A percentile compares a stretch with the other conserved stretches of the same genome.
Conservation (phyloP, 495 filamentous ascomycete species). For the Aspergillus asperescens region DNA sequence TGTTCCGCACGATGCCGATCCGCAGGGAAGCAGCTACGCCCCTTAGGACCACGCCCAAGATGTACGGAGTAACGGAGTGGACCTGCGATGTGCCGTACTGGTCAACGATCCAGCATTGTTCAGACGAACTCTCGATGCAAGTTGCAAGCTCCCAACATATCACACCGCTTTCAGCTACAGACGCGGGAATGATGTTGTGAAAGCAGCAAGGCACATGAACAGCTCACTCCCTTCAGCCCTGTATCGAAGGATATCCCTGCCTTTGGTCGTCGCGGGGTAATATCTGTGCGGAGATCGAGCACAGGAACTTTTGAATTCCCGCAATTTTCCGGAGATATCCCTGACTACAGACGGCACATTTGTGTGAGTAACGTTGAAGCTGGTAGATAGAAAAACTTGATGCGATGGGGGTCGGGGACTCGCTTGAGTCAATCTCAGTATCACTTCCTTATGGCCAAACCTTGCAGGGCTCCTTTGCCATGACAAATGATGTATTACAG, state of each 20-base stretch:
- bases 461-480: neutral
- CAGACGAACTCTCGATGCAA: neutral
- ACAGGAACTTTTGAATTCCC: neutral
- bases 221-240: neutral
- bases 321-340: conserved; percentile 1
- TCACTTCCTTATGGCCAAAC: neutral
- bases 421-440: neutral
- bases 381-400: too few relatives aligned
- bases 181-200: neutral
- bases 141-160: neutral
- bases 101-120: neutral
- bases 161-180: neutral
- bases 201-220: neutral
- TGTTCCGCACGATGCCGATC: neutral
- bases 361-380: conserved; percentile 1
- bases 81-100: neutral
- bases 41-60: neutral
- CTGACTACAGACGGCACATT: neutral
- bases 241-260: neutral
- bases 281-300: neutral
- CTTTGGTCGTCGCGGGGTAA: neutral
- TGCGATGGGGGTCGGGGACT: too few relatives aligned
- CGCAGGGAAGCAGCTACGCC: neutral
- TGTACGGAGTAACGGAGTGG: neutral
- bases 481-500: neutral